A percentile compares a stretch with the other conserved stretches of the same genome.
phyloP scores from a whole-genome alignment of 441 rosid genomes.

The Populus hybrid region DNA sequence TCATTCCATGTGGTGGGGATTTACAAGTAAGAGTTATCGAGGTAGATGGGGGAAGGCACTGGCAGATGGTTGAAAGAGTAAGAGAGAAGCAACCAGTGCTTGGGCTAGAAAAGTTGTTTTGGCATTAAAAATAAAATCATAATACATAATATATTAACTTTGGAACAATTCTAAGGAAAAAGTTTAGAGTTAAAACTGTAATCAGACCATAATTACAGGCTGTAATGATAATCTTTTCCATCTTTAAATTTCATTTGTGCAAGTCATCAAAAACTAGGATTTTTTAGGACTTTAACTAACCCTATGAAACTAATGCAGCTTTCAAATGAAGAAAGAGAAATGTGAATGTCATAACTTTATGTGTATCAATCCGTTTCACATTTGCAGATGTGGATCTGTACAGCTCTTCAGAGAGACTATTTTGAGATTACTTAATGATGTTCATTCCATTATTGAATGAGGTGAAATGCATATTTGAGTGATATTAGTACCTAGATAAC shows the following conservation, averaged over 20 bases:
- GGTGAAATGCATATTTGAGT: no score
- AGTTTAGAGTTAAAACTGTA: neutral
- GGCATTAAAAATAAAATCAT: neutral
- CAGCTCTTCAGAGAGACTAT: neutral
- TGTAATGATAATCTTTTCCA: neutral
- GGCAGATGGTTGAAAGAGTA: neutral
- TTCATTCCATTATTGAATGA: neutral
- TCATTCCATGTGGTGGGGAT: neutral
- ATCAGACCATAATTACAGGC: neutral
- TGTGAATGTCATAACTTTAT: neutral
- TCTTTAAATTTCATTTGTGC: neutral
- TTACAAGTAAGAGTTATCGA: neutral
- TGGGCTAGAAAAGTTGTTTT: neutral
- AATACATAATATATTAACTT: neutral
- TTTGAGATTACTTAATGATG: neutral
- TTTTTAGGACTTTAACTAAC: neutral
- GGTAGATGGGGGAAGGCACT: neutral
- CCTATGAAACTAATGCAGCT: neutral
- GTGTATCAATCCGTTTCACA: neutral
- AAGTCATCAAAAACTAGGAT: neutral
- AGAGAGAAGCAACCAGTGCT: neutral
- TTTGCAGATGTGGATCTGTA: neutral
- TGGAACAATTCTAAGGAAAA: neutral
- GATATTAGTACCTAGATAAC: no score
- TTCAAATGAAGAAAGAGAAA: neutral